These are phyloP conservation scores for Yamadazyma endophytica DNA, from an alignment of 805 yeast genomes.

Conservation along the genomic window DNA sequence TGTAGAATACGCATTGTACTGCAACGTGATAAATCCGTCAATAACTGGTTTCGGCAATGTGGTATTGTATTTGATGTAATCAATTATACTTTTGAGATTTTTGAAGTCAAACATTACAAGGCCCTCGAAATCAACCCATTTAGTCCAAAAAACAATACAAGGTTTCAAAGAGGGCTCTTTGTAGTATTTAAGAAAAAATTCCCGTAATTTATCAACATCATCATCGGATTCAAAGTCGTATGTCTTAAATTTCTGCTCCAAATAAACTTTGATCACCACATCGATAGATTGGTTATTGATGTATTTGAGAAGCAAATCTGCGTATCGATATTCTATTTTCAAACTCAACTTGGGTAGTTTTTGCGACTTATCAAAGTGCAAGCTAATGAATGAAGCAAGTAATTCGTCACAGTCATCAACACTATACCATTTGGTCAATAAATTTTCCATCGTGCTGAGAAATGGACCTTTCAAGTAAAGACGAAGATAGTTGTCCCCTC, in stretches of 20 bases:
- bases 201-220: conserved; percentile 5
- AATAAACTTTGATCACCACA: conserved; percentile 29
- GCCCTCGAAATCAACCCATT: conserved; percentile 52
- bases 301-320: conserved; percentile 9
- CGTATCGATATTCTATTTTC: conserved; percentile 4
- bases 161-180: conserved; percentile 27
- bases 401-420: conserved; percentile 1
- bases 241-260: conserved; percentile 23
- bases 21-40: conserved; percentile 28
- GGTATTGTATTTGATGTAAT: conserved; percentile 41
- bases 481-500: conserved; percentile 12
- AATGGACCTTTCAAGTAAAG: conserved; percentile 16
- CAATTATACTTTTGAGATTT: conserved; percentile 43
- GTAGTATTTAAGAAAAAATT: conserved; percentile 26
- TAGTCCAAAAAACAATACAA: conserved; percentile 53
- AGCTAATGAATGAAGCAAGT: not conserved
- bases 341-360: not conserved
- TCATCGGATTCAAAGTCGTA: conserved; percentile 16
- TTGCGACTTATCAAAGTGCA: not conserved
- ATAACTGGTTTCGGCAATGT: conserved; percentile 45
- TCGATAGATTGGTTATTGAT: conserved; percentile 41
- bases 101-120: conserved; percentile 35
- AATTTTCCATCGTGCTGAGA: conserved; percentile 10
- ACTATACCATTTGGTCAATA: conserved; percentile 7
- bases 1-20: conserved; percentile 15